Evolutionary conservation across 1,284 basidiomycete species (phyloP).

Genomic region (Trichosporon ovoides): DNA sequence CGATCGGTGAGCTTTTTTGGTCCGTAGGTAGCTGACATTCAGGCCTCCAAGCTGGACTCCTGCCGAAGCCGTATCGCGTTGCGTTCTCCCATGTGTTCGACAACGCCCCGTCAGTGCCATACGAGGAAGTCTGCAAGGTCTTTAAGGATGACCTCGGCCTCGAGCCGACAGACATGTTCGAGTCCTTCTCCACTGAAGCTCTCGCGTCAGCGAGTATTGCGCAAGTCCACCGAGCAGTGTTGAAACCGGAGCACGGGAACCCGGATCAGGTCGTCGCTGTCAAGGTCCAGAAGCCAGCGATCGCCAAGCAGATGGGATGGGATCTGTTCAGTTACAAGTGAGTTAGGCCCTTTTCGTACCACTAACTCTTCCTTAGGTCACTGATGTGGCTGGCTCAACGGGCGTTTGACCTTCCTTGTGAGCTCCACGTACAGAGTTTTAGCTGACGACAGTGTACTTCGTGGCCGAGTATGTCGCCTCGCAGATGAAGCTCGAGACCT

Average conservation of each 20-base stretch:
- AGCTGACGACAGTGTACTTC: conserved; percentile 35
- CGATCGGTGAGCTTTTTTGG: conserved; percentile 27
- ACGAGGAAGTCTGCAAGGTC: conserved; percentile 61
- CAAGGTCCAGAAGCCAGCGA: conserved; percentile 85
- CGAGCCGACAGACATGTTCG: conserved; percentile 68
- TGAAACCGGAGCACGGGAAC: conserved; percentile 45
- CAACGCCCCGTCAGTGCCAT: conserved; percentile 74
- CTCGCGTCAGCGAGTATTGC: conserved; percentile 82
- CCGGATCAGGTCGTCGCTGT: conserved; percentile 62
- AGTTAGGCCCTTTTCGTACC: neutral
- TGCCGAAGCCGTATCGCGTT: conserved; percentile 72
- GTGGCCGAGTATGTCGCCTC: conserved; percentile 67
- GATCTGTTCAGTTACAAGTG: conserved; percentile 56
- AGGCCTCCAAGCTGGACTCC: conserved; percentile 75
- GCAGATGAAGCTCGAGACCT: conserved; percentile 73
- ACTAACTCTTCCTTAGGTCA: conserved; percentile 19
- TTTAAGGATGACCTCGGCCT: conserved; percentile 64
- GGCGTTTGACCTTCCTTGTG: conserved; percentile 47
- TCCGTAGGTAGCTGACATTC: conserved; percentile 3
- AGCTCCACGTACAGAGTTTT: conserved; percentile 15
- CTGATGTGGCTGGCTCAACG: conserved; percentile 45
- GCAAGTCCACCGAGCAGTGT: conserved; percentile 74
- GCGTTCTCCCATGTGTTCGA: conserved; percentile 79
- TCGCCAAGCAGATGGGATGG: conserved; percentile 76
- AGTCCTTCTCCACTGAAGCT: conserved; percentile 65